phyloP scores from a whole-genome alignment of 140 eudicot genomes.

The Ambrosia hybrid region DNA sequence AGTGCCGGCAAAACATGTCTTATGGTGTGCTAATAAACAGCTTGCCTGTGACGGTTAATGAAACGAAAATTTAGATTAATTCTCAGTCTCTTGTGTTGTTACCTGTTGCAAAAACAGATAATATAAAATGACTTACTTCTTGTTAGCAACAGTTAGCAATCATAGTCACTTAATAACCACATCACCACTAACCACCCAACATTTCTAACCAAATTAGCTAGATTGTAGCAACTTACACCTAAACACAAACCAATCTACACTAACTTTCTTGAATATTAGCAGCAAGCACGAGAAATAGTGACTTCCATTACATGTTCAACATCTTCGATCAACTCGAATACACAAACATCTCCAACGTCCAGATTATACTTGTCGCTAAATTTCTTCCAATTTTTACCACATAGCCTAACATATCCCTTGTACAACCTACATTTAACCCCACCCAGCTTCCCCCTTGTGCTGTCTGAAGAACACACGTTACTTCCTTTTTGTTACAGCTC shows the following conservation, averaged over 20 bases:
- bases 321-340: constrained; percentile 6
- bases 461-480: constrained; percentile 10
- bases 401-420: not conserved
- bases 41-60: constrained; percentile 53
- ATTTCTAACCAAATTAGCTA: not conserved
- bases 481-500: not conserved
- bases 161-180: not conserved
- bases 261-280: not conserved
- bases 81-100: too few species aligned
- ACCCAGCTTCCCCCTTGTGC: constrained; percentile 17
- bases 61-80: too few species aligned
- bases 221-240: not conserved
- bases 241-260: not conserved
- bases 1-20: too few species aligned
- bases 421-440: constrained; percentile 4
- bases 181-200: not conserved
- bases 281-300: constrained; percentile 1
- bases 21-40: too few species aligned
- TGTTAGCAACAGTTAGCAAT: too few species aligned
- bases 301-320: constrained; percentile 20
- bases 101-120: too few species aligned
- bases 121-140: too few species aligned
- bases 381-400: constrained; percentile 19
- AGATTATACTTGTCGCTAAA: constrained; percentile 21
- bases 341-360: constrained; percentile 26